Evolutionary conservation across 768 basidiomycete genomes (phyloP).

Genomic region (Stropharia rugosoannulata): DNA sequence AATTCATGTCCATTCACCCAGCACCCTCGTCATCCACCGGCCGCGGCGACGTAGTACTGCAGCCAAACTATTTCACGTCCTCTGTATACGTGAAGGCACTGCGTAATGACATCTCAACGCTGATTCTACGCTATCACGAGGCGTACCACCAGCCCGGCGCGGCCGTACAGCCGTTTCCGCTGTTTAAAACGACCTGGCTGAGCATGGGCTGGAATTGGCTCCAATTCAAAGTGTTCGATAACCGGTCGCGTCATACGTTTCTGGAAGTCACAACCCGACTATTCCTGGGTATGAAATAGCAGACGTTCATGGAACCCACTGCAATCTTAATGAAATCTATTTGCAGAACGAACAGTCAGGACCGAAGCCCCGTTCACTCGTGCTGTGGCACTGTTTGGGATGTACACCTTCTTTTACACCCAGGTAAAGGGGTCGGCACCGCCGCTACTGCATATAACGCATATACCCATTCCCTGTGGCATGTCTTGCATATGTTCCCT

Average conservation of each 20-base stretch:
- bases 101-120: conserved; percentile 58
- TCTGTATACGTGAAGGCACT: conserved; percentile 67
- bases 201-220: conserved; percentile 72
- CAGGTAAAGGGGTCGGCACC: conserved; percentile 61
- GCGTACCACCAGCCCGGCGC: conserved; percentile 34
- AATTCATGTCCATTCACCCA: conserved; percentile 15
- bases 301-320: neutral
- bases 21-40: conserved; percentile 52
- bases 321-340: neutral
- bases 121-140: conserved; percentile 55
- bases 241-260: conserved; percentile 62
- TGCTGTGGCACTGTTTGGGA: conserved; percentile 61
- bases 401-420: conserved; percentile 69
- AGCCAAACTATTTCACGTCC: conserved; percentile 79
- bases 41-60: conserved; percentile 63
- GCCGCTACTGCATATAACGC: conserved; percentile 44
- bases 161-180: conserved; percentile 49
- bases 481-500: conserved; percentile 16
- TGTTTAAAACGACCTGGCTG: conserved; percentile 73
- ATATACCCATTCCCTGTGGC: conserved; percentile 65
- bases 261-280: conserved; percentile 57
- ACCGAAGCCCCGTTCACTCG: conserved; percentile 54
- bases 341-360: conserved; percentile 51
- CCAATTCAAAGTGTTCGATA: conserved; percentile 74
- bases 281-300: conserved; percentile 56